These are phyloP conservation scores for Elaeis guineensis DNA, from an alignment of 176 grass and related monocot species.

Conservation along the genomic window DNA sequence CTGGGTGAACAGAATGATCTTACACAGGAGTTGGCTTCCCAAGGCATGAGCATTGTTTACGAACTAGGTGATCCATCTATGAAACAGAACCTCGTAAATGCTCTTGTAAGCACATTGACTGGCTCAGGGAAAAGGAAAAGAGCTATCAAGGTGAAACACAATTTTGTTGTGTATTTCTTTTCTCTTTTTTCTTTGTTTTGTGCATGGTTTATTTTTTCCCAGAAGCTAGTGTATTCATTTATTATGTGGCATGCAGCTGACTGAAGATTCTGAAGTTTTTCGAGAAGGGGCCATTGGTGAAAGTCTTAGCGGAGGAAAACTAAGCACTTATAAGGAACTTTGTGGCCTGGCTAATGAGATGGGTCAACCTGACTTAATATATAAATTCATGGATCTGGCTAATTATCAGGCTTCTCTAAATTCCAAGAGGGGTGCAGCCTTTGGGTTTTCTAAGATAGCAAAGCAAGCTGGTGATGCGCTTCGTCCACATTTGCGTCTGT, in stretches of 20 bases:
- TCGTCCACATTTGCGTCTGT: conserved; percentile 70
- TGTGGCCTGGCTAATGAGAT: conserved; percentile 94
- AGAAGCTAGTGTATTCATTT: background rate
- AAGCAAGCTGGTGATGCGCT: conserved; percentile 95
- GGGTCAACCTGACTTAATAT: conserved; percentile 97
- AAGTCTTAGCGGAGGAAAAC: conserved; percentile 68
- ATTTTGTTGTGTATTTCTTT: conserved; percentile 20
- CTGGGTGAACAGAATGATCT: conserved; percentile 95
- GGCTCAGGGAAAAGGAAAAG: conserved; percentile 86
- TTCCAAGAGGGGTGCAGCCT: conserved; percentile 95
- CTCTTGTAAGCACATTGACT: conserved; percentile 83
- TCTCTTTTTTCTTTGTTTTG: conserved; percentile 16
- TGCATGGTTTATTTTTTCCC: conserved; percentile 4
- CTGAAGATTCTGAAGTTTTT: conserved; percentile 97
- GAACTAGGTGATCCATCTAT: conserved; percentile 92
- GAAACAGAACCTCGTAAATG: conserved; percentile 82
- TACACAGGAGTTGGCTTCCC: conserved; percentile 95
- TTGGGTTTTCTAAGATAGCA: conserved; percentile 99
- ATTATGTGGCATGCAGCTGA: conserved; percentile 42
- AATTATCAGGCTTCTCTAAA: conserved; percentile 96
- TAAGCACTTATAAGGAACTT: conserved; percentile 94
- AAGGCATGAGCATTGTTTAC: conserved; percentile 99
- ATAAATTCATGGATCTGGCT: conserved; percentile 98
- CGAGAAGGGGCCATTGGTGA: conserved; percentile 89
- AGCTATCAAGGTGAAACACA: conserved; percentile 57